Percentiles rank a stretch among this genome's conserved stretches.
phyloP scores from a whole-genome alignment of 177 flowering plant species.

The Vitis hybrid region DNA sequence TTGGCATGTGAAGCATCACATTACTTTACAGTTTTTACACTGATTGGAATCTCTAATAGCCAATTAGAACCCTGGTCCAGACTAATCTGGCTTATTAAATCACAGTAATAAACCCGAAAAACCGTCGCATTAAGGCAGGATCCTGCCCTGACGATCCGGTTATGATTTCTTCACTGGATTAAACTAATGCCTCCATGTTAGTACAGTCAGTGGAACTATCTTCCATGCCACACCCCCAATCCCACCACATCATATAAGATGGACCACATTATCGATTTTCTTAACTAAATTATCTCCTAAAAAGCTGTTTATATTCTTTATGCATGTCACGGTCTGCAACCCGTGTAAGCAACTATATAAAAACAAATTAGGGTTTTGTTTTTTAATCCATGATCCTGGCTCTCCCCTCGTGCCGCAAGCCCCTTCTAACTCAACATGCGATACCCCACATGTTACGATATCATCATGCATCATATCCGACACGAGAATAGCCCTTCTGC shows the following conservation, averaged over 20 bases:
- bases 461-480: conserved; percentile 7
- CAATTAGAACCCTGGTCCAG: conserved; percentile 10
- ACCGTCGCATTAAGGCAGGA: conserved; percentile 30
- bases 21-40: conserved; percentile 17
- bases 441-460: conserved; percentile 17
- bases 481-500: too few relatives aligned
- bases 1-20: conserved; percentile 25
- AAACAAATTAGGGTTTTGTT: neutral
- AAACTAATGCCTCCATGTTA: conserved; percentile 17
- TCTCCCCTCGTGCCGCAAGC: conserved; percentile 16
- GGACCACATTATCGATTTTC: conserved; percentile 39
- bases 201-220: conserved; percentile 18
- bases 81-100: conserved; percentile 17
- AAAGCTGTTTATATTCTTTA: conserved; percentile 6
- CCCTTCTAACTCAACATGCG: conserved; percentile 10
- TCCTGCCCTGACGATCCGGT: conserved; percentile 43
- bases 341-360: neutral
- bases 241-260: conserved; percentile 25
- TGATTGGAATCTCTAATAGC: conserved; percentile 16
- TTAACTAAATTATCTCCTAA: conserved; percentile 12
- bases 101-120: conserved; percentile 14
- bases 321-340: conserved; percentile 1
- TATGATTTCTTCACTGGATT: conserved; percentile 16
- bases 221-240: conserved; percentile 20
- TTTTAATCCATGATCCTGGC: neutral